Base-by-base conservation (phyloP, 805 yeast genomes). In the Yarrowia phangngaensis region DNA sequence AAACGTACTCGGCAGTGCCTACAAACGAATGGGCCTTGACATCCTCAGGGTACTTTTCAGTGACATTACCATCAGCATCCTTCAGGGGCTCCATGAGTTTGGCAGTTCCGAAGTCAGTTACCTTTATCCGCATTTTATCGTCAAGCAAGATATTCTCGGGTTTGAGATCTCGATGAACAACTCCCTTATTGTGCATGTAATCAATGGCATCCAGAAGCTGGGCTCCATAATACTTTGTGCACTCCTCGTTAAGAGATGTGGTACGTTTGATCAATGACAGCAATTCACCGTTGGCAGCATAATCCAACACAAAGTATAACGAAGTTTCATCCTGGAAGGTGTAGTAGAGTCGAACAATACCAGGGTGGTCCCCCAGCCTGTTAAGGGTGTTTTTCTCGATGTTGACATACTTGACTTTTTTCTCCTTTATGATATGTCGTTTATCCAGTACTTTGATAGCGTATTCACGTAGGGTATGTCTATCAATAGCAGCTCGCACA, bases 41-140 rank as follows among this genome's bases (percentile, higher is more conserved):
- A 20, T 66, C 71, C n/a, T 60, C 63, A 2, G 65, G 68, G 49
- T 61, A 62, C 11, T 53, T 54, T 9, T 52, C 53, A 14, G 54
- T 53, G 4, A 54, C 70, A 22, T 51, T 50, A 17, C 57, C 56
- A 20, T 51, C 43, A 8, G 32, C 24, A 13, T 56, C 55, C 13
- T 61, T 62, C 29, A 57, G 54, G 14, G 60, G 46, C 22, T 75
- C 76, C 12, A 85, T 67, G 4, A 86, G 69, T 62, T 85, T 87
- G 1, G 97, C 98, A n/a, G 97, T 95, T 8, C 98, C 98, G 65
- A 92, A 92, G 66, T 92, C 98, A 2, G 97, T 92, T 51, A 92
- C 81, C 75, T 89, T 87, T 52, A 92, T 68, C 58, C 85, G 81
- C 76, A 89, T 86, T 50, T 86, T 92, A 53, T 79, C 79, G 60